Evolutionary conservation across 768 basidiomycete species (phyloP).

Genomic region (Mycena floridula): DNA sequence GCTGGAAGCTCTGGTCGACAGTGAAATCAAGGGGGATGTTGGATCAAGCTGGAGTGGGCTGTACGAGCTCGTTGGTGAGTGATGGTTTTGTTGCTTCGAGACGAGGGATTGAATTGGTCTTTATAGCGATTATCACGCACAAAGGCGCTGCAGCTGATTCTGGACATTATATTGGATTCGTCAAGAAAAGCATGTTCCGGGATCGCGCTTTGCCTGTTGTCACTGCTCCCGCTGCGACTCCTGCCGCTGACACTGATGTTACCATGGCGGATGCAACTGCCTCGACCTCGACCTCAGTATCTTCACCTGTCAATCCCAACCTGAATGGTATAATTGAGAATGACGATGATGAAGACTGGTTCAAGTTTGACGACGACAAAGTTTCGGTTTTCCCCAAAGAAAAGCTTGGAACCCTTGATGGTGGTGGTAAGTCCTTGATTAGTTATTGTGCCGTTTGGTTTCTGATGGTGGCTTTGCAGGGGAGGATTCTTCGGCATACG

Average conservation of each 20-base stretch:
- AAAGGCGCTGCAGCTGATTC: constrained; percentile 94
- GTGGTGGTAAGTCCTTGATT: constrained; percentile 51
- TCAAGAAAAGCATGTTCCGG: constrained; percentile 67
- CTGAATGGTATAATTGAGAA: constrained; percentile 15
- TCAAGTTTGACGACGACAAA: constrained; percentile 96
- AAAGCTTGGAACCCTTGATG: constrained; percentile 79
- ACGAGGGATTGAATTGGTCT: neutral
- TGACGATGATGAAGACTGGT: constrained; percentile 82
- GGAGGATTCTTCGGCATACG: constrained; percentile 86
- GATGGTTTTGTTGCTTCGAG: constrained; percentile 2
- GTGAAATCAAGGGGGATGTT: constrained; percentile 56
- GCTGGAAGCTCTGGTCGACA: constrained; percentile 58
- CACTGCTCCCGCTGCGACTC: neutral
- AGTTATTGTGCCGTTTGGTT: neutral
- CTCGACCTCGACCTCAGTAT: constrained; percentile 10
- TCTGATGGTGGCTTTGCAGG: constrained; percentile 35
- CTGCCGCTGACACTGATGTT: constrained; percentile 4
- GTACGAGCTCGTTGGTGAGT: constrained; percentile 88
- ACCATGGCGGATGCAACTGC: constrained; percentile 11
- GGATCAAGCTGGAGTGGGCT: constrained; percentile 76
- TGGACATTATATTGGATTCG: constrained; percentile 94
- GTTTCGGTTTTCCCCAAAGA: constrained; percentile 82
- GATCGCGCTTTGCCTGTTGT: constrained; percentile 7
- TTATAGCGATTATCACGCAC: constrained; percentile 86
- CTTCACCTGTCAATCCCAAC: constrained; percentile 19